phyloP scores from a whole-genome alignment of 2,329 filamentous ascomycete species.

The Fusarium xyrophilum region DNA sequence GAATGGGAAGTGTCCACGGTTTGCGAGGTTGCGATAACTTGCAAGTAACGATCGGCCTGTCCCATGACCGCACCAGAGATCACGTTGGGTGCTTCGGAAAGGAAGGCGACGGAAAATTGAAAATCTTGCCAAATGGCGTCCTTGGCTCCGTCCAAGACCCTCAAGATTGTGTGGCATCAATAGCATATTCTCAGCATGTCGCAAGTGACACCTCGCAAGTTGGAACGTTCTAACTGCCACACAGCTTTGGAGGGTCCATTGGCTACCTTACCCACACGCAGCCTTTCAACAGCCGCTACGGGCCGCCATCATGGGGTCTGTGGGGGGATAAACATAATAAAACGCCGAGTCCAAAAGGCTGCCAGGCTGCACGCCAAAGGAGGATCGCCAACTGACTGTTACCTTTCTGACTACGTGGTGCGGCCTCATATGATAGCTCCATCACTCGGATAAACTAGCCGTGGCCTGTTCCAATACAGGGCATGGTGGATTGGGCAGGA shows the following conservation, averaged over 20 bases:
- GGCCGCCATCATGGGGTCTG: conserved; percentile 38
- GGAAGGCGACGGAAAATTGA: not conserved
- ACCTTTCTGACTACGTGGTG: conserved; percentile 16
- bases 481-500: not conserved
- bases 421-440: conserved; percentile 9
- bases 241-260: conserved; percentile 12
- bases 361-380: conserved; percentile 26
- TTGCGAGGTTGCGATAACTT: not conserved
- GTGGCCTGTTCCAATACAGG: conserved; percentile 15
- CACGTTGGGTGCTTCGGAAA: not conserved
- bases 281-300: conserved; percentile 37
- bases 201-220: conserved; percentile 20
- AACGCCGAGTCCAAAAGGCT: conserved; percentile 20
- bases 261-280: conserved; percentile 28
- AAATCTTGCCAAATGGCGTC: not conserved
- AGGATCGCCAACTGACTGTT: conserved; percentile 23
- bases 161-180: conserved; percentile 27
- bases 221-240: conserved; percentile 20
- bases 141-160: not conserved
- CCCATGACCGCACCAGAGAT: not conserved
- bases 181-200: conserved; percentile 30
- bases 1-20: not conserved
- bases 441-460: conserved; percentile 18
- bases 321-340: conserved; percentile 19
- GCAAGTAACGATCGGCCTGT: conserved; percentile 5